These are phyloP conservation scores for Leishmania tarentolae DNA, from an alignment of 208 protist species.

Conservation along the genomic window DNA sequence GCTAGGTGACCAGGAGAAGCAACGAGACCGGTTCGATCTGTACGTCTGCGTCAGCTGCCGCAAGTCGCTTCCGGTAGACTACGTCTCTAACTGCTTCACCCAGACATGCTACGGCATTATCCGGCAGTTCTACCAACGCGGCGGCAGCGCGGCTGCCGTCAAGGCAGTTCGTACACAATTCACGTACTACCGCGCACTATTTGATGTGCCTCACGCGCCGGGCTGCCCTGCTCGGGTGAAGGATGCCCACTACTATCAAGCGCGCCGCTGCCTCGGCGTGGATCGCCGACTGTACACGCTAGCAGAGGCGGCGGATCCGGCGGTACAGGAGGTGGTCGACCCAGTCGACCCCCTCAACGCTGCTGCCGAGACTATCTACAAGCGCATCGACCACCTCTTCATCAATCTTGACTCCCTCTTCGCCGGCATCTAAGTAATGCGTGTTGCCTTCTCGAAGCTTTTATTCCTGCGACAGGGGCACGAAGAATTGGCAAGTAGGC, in stretches of 20 bases:
- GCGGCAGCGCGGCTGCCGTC: constrained; percentile 62
- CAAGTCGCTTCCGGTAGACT: constrained; percentile 49
- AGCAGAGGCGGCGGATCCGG: constrained; percentile 51
- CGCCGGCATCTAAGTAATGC: constrained; percentile 14
- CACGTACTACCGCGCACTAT: constrained; percentile 87
- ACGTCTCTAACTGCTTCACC: constrained; percentile 85
- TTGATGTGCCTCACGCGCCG: constrained; percentile 85
- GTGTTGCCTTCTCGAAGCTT: constrained; percentile 9
- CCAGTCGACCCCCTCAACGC: constrained; percentile 76
- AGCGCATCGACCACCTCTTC: constrained; percentile 84
- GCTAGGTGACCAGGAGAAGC: constrained; percentile 27
- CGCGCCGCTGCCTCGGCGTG: constrained; percentile 73
- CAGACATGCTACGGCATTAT: constrained; percentile 74
- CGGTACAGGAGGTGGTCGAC: constrained; percentile 41
- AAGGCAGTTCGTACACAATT: constrained; percentile 77
- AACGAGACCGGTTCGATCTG: constrained; percentile 57
- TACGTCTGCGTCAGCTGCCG: constrained; percentile 79
- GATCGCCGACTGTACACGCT: constrained; percentile 69
- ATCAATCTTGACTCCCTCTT: constrained; percentile 76
- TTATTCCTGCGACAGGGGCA: not conserved
- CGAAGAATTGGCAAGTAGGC: no score
- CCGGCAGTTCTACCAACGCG: constrained; percentile 81
- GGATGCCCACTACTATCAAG: constrained; percentile 60
- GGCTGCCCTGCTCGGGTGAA: constrained; percentile 65
- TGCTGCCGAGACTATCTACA: constrained; percentile 82